phyloP scores from a whole-genome alignment of 257 asterid species.

The Ilex aquifolium region DNA sequence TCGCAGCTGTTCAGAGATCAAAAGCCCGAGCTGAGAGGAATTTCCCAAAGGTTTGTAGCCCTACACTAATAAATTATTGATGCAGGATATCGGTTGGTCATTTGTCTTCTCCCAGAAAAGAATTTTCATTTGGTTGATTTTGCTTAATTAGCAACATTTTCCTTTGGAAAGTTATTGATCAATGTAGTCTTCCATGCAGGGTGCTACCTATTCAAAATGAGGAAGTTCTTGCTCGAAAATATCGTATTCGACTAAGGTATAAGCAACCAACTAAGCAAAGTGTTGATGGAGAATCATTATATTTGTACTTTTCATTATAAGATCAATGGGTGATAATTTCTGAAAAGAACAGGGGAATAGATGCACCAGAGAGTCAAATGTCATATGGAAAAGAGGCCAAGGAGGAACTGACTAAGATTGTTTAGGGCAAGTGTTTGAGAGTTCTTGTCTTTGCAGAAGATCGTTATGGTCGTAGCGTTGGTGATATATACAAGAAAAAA shows the following conservation, averaged over 20 bases:
- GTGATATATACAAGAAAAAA: slow-evolving; percentile 41
- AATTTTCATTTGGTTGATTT: too few species aligned
- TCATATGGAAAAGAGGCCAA: slow-evolving; percentile 75
- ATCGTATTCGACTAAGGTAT: slow-evolving; percentile 82
- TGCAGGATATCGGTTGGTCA: slow-evolving; percentile 67
- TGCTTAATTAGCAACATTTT: too few species aligned
- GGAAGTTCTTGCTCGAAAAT: slow-evolving; percentile 77
- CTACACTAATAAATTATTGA: slow-evolving; percentile 64
- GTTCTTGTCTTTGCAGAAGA: slow-evolving; percentile 18
- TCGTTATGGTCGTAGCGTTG: slow-evolving; percentile 76
- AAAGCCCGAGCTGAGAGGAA: slow-evolving; percentile 60
- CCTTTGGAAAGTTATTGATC: slow-evolving; percentile 2
- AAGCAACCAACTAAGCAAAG: neutral
- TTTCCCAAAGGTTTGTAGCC: slow-evolving; percentile 56
- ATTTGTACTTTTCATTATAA: too few species aligned
- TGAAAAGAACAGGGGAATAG: slow-evolving; percentile 65
- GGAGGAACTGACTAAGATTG: slow-evolving; percentile 60
- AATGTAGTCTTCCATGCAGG: slow-evolving; percentile 36
- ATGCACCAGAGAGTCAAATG: slow-evolving; percentile 88
- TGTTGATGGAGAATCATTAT: too few species aligned
- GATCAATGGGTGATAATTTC: neutral
- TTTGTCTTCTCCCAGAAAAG: too few species aligned
- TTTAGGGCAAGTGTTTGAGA: slow-evolving; percentile 20
- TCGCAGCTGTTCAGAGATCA: slow-evolving; percentile 56
- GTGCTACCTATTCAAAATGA: slow-evolving; percentile 46